Percentiles rank a stretch among this genome's conserved stretches.
phyloP scores from a whole-genome alignment of 78 protist genomes.

The Dictyostelium discoideum region DNA sequence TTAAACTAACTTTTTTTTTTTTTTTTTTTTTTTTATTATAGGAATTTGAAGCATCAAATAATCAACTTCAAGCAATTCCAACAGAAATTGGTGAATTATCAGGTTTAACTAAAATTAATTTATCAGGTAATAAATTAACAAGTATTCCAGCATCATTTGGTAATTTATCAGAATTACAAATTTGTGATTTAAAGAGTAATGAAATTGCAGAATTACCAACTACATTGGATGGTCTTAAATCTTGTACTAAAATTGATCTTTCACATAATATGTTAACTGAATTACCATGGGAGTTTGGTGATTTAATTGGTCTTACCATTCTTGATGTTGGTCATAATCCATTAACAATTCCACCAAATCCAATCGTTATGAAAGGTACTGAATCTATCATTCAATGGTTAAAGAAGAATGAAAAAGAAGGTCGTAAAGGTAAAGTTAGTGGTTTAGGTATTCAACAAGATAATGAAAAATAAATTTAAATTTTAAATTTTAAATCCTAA shows the following conservation, averaged over 20 bases:
- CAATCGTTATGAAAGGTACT: conserved; percentile 83
- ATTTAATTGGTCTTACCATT: conserved; percentile 21
- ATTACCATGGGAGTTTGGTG: conserved; percentile 87
- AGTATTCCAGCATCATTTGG: conserved; percentile 71
- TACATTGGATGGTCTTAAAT: conserved; percentile 50
- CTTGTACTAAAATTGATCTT: conserved; percentile 73
- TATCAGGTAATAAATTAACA: conserved; percentile 79
- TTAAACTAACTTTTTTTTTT: not conserved
- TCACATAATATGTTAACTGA: conserved; percentile 83
- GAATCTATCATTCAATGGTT: conserved; percentile 83
- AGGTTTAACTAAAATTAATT: conserved; percentile 55
- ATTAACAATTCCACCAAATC: conserved; percentile 86
- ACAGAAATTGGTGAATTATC: conserved; percentile 62
- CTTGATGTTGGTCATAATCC: conserved; percentile 87
- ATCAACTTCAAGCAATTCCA: conserved; percentile 56
- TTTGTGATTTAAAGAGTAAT: conserved; percentile 71
- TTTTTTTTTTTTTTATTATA: not conserved
- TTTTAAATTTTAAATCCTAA: not conserved
- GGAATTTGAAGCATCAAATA: conserved; percentile 76
- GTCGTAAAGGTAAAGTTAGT: conserved; percentile 77
- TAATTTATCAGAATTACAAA: conserved; percentile 45
- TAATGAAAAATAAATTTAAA: conserved; percentile 7
- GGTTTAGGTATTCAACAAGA: conserved; percentile 78
- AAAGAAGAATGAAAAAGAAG: conserved; percentile 82
- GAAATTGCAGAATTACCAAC: conserved; percentile 77